Conservation (phyloP, 495 filamentous ascomycete species). For the Penicillium samsonianum region DNA sequence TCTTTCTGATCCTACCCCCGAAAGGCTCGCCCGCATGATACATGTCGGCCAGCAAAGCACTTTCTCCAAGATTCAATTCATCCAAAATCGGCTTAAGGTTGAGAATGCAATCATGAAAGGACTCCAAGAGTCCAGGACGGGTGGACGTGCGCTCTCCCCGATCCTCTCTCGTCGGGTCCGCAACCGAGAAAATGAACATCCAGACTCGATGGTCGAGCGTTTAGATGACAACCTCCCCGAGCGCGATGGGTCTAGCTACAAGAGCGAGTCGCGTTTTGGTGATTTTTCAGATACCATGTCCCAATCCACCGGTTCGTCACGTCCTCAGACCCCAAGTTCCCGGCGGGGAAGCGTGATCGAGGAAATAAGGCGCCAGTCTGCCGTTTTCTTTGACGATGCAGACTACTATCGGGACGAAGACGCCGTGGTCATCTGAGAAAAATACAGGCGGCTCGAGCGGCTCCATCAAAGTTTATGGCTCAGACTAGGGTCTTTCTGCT, state of each 20-base stretch:
- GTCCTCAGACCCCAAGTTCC: slow-evolving; percentile 27
- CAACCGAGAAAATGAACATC: slow-evolving; percentile 20
- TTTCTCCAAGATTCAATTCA: slow-evolving; percentile 88
- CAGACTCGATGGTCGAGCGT: slow-evolving; percentile 29
- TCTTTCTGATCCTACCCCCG: slow-evolving; percentile 73
- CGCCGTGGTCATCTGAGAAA: slow-evolving; percentile 23
- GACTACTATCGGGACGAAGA: slow-evolving; percentile 42
- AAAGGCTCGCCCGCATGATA: slow-evolving; percentile 82
- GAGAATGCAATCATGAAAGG: slow-evolving; percentile 80
- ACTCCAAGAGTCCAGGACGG: slow-evolving; percentile 50
- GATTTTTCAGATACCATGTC: slow-evolving; percentile 33
- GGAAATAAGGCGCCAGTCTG: slow-evolving; percentile 60
- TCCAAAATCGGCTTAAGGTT: slow-evolving; percentile 80
- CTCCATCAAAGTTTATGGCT: slow-evolving; percentile 15
- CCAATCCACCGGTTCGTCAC: slow-evolving; percentile 29
- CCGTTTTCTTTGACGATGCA: slow-evolving; percentile 63
- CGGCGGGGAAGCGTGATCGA: slow-evolving; percentile 54
- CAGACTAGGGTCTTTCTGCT: slow-evolving; percentile 15
- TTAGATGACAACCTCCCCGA: slow-evolving; percentile 39
- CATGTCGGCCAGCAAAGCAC: slow-evolving; percentile 80
- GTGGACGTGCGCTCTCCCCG: slow-evolving; percentile 30
- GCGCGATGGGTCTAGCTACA: slow-evolving; percentile 25
- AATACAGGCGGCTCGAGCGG: slow-evolving; percentile 22
- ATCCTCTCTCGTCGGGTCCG: slow-evolving; percentile 30
- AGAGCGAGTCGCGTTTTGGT: slow-evolving; percentile 24